Evolutionary conservation across 108 stramenopile genomes (phyloP), one percentile per base, ranked within the genome.

Genomic region (Nitzschia sp.): DNA sequence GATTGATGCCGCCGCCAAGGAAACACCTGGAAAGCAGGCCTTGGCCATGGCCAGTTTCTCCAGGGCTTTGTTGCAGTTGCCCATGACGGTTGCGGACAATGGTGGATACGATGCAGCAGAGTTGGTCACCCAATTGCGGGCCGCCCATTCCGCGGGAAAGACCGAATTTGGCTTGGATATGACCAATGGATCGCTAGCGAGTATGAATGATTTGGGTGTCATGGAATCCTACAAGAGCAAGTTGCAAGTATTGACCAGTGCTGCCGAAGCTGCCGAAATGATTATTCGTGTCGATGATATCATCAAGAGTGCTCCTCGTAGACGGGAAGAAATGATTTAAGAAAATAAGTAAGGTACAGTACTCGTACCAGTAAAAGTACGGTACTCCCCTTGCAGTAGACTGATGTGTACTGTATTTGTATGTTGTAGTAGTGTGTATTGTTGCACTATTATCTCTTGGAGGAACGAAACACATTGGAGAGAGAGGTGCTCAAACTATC

Each of bases 251-350:
- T 73, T 99, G 15, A 75, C 96, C 51, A 95, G 95, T 63, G 98
- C 99, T 0, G 87, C 93, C 48, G 99, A 99, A 76, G 99, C 99
- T 0, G 98, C 98, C 1, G 99, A 99, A 71, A 98, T 98, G 97
- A 94, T 99, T 75, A 75, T 99, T 46, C 91, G 99, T 34, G 97
- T 98, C 6, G 99, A 99, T 56, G 91, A 98, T 70, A 99, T 98
- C 77, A 97, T 99, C 81, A 96, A 96, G 76, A 90, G 91, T 65
- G 99, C 99, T 7, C 99, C 99, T 24, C 78, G 97, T 39, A 86
- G 90, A 57, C 67, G 98, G 65, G 85, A 91, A 48, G 88, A 92
- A 62, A 76, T 76, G 75, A 64, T 76, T 7, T 76, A 70, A 52
- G 1, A 40, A 40, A 2, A 48, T 34, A 34, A 34, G 29, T 34